These are phyloP conservation scores for Diddensiella santjacobensis DNA, from an alignment of 805 yeast genomes.

Conservation along the genomic window DNA sequence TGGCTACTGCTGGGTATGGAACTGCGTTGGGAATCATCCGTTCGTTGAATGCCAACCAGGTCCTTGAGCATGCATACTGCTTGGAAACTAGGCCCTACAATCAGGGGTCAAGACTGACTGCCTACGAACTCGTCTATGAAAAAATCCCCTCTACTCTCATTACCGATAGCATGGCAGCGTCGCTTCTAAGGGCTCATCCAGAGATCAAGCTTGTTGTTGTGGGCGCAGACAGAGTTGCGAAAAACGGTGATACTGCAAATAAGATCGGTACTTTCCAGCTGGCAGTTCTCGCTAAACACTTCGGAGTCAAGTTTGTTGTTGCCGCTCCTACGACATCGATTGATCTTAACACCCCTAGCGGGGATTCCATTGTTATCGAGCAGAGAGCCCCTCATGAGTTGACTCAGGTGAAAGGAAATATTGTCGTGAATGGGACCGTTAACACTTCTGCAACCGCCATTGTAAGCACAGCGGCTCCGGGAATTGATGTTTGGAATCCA, in stretches of 20 bases:
- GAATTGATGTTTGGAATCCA: constrained; percentile 90
- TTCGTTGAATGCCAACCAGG: constrained; percentile 50
- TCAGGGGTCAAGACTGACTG: constrained; percentile 92
- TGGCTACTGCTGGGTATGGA: constrained; percentile 97
- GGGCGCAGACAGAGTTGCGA: constrained; percentile 93
- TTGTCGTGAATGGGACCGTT: constrained; percentile 36
- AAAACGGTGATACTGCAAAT: constrained; percentile 94
- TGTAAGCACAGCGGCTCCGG: constrained; percentile 81
- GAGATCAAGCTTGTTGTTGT: constrained; percentile 88
- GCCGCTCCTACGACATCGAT: constrained; percentile 95
- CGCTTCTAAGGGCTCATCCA: constrained; percentile 53
- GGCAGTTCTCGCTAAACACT: constrained; percentile 65
- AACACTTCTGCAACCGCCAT: constrained; percentile 38
- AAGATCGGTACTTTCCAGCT: constrained; percentile 94
- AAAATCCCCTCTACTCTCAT: constrained; percentile 81
- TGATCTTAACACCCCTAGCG: constrained; percentile 61
- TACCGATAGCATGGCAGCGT: constrained; percentile 89
- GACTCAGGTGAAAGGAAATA: constrained; percentile 69
- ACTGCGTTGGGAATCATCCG: constrained; percentile 93
- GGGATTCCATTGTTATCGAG: constrained; percentile 78
- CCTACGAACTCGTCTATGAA: constrained; percentile 84
- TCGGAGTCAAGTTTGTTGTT: constrained; percentile 76
- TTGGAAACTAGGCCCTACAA: constrained; percentile 95
- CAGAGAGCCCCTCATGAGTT: constrained; percentile 81
- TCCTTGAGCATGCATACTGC: constrained; percentile 71